phyloP scores from a whole-genome alignment of 805 yeast species.

The Yamadazyma laniorum region DNA sequence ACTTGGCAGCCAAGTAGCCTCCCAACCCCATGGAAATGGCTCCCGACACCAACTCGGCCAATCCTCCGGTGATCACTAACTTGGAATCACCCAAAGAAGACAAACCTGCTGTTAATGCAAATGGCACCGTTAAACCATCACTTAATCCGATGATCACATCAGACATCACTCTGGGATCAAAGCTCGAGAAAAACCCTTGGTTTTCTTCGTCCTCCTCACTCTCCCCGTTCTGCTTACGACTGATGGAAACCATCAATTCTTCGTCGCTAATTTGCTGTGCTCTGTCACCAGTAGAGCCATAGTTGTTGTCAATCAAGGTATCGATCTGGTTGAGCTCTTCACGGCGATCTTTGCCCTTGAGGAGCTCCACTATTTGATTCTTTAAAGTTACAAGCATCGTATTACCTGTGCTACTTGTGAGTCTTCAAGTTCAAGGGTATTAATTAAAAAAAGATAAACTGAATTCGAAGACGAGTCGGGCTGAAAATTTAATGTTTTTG shows the following conservation, averaged over 20 bases:
- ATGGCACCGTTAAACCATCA: constrained; percentile 97
- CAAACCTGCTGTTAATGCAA: constrained; percentile 95
- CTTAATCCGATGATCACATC: constrained; percentile 91
- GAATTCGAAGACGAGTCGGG: too few species aligned
- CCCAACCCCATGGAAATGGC: constrained; percentile 98
- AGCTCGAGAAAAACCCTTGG: constrained; percentile 45
- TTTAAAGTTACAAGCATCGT: constrained; percentile 38
- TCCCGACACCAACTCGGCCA: constrained; percentile 96
- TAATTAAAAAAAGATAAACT: too few species aligned
- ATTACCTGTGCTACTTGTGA: background rate
- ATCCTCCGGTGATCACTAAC: constrained; percentile 94
- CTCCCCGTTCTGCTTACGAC: constrained; percentile 21
- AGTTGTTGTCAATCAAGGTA: constrained; percentile 33
- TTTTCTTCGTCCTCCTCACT: constrained; percentile 26
- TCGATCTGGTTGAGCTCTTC: constrained; percentile 30
- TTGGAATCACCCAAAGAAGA: constrained; percentile 86
- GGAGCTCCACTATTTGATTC: constrained; percentile 30
- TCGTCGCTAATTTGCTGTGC: constrained; percentile 35
- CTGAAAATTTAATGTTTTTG: too few species aligned
- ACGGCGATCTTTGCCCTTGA: constrained; percentile 25
- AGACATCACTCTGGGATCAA: constrained; percentile 91
- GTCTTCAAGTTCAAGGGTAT: too few species aligned
- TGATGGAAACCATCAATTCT: constrained; percentile 27
- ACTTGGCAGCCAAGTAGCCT: constrained; percentile 91
- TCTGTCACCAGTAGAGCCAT: constrained; percentile 38